Evolutionary conservation across 495 filamentous ascomycete species (phyloP), one percentile per base, ranked within the genome.

Genomic region (Durotheca rogersii): DNA sequence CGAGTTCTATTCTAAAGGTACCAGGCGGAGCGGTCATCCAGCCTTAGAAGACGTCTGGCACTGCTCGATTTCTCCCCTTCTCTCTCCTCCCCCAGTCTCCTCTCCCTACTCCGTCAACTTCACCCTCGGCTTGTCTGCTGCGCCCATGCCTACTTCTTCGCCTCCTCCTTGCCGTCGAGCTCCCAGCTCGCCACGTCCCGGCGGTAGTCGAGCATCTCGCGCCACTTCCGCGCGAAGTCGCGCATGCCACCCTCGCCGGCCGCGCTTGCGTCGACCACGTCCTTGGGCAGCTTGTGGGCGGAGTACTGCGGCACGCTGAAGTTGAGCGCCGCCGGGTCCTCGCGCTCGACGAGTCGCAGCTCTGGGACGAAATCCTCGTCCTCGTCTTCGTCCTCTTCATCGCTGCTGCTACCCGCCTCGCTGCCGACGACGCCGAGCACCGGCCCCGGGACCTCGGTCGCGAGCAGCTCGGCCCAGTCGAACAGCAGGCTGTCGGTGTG

Each of bases 271-370:
- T 98, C 90, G 14, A 97, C 93, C 15, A 99, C 87, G 42, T 99
- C 93, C 66, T 81, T 87, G 5, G 93, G 93, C 53, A 99, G 65
- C 69, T 99, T 99, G 64, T 96, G 92, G 23, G 93, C 91, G 53
- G 89, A 94, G 64, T 94, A 97, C 67, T 92, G 88, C 11, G 89
- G 80, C 7, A 89, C 87, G 30, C 72, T 82, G 66, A 96, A 95
- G 23, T 81, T 81, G 60, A 90, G 96, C 0, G 89, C 88, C 53
- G 92, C 86, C 7, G 89, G 89, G 58, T 95, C 90, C 58, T 90
- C 83, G 52, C 81, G 81, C 47, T 84, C 83, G 19, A 97, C 78
- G 7, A 99, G 72, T 35, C 93, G 79, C 56, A 97, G 72, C 65
- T 95, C 91, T 0, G 90, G 86, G 7, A 77, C 69, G 51, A 81